Conservation (phyloP, 805 yeast species). For the Wickerhamiella lipophila region DNA sequence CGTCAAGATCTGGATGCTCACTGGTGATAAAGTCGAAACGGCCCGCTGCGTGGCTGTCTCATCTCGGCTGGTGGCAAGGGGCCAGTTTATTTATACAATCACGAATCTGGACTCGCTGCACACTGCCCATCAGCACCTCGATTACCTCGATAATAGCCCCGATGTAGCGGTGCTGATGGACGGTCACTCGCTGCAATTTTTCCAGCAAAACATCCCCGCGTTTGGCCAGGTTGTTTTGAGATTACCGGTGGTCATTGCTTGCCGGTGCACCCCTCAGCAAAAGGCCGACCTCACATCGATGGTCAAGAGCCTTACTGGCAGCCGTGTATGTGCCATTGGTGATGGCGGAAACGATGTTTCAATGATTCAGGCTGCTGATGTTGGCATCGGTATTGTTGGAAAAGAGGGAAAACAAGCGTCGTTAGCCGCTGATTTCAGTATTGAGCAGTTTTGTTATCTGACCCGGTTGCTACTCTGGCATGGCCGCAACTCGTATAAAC, state of each 20-base stretch:
- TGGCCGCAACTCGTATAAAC: constrained; percentile 91
- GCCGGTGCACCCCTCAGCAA: constrained; percentile 97
- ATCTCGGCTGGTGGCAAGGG: constrained; percentile 81
- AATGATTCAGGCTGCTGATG: constrained; percentile 98
- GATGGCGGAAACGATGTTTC: constrained; percentile 99
- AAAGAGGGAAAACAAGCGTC: constrained; percentile 98
- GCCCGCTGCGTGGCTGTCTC: constrained; percentile 97
- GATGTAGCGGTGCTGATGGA: constrained; percentile 77
- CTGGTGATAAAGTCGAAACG: constrained; percentile 98
- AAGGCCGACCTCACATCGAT: constrained; percentile 86
- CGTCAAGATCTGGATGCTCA: constrained; percentile 95
- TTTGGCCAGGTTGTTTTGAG: constrained; percentile 66
- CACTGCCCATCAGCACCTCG: constrained; percentile 65
- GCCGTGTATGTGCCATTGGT: constrained; percentile 93
- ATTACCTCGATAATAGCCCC: constrained; percentile 48
- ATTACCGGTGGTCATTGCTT: constrained; percentile 91
- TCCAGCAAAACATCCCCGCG: constrained; percentile 45
- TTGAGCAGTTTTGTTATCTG: constrained; percentile 79
- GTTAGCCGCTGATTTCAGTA: constrained; percentile 90
- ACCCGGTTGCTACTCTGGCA: constrained; percentile 89
- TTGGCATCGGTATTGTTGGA: constrained; percentile 98
- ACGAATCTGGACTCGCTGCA: constrained; percentile 48
- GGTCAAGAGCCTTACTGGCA: constrained; percentile 67
- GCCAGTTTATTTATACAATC: constrained; percentile 82
- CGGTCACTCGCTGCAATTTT: constrained; percentile 76